Evolutionary conservation across 2,329 filamentous ascomycete genomes (phyloP).

Genomic region (Pestalotiopsis sp.): DNA sequence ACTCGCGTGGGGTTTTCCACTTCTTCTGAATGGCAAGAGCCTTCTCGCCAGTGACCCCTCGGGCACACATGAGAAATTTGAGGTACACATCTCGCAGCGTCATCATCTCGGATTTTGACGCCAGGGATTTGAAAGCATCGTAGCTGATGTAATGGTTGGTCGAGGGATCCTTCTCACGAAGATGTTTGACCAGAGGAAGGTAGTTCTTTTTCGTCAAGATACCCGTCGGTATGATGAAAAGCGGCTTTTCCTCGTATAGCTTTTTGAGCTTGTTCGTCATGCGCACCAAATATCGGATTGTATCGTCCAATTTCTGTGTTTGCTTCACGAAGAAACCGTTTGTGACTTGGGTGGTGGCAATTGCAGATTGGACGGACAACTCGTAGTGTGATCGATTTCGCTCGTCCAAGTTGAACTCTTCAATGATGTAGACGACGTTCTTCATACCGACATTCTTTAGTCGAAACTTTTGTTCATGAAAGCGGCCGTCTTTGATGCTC

Average conservation of each 20-base stretch:
- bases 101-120: conserved; percentile 73
- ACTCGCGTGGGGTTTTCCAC: conserved; percentile 73
- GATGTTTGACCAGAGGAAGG: conserved; percentile 59
- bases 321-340: conserved; percentile 78
- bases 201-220: conserved; percentile 67
- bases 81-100: conserved; percentile 74
- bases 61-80: conserved; percentile 84
- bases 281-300: conserved; percentile 70
- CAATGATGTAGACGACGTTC: conserved; percentile 77
- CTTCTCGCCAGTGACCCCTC: conserved; percentile 74
- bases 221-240: conserved; percentile 66
- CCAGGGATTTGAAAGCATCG: conserved; percentile 68
- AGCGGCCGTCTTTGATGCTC: conserved; percentile 80
- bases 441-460: conserved; percentile 70
- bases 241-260: conserved; percentile 58
- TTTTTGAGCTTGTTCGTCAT: conserved; percentile 70
- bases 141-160: conserved; percentile 66
- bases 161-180: conserved; percentile 52
- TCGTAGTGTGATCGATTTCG: conserved; percentile 57
- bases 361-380: conserved; percentile 69
- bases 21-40: conserved; percentile 75
- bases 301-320: conserved; percentile 75
- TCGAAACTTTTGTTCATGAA: conserved; percentile 83
- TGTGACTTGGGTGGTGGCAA: conserved; percentile 76
- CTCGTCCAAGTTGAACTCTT: conserved; percentile 65